Conservation (phyloP, 2,329 filamentous ascomycete genomes). For the Colletotrichum sp. region DNA sequence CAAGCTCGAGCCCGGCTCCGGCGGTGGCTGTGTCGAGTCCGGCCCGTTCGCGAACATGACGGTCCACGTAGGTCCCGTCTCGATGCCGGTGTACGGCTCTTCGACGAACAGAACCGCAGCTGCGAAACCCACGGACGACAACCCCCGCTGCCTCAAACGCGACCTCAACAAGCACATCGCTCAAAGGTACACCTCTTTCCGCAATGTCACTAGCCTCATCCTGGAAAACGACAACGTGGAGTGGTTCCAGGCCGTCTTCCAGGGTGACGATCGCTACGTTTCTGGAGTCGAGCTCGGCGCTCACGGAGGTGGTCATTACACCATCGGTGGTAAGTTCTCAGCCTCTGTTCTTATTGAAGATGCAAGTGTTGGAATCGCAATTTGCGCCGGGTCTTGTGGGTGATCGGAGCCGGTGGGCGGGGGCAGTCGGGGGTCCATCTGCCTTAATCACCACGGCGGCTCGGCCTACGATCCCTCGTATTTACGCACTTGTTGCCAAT, state of each 20-base stretch:
- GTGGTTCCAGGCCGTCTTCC: slow-evolving; percentile 39
- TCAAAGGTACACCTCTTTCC: slow-evolving; percentile 20
- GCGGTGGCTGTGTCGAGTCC: slow-evolving; percentile 49
- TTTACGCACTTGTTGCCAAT: neutral
- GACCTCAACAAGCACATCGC: slow-evolving; percentile 31
- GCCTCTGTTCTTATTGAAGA: neutral
- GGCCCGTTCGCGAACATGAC: slow-evolving; percentile 43
- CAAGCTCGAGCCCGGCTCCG: slow-evolving; percentile 47
- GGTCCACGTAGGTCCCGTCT: slow-evolving; percentile 41
- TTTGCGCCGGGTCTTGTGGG: neutral
- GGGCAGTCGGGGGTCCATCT: neutral
- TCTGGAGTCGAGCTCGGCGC: slow-evolving; percentile 36
- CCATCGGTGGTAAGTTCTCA: slow-evolving; percentile 29
- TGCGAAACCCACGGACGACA: slow-evolving; percentile 35
- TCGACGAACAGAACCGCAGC: neutral
- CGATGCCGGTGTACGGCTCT: slow-evolving; percentile 14
- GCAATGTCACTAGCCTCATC: slow-evolving; percentile 33
- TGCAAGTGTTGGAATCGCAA: neutral
- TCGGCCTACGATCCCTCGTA: neutral
- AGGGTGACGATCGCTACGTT: slow-evolving; percentile 34
- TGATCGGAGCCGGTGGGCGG: neutral
- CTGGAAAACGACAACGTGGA: slow-evolving; percentile 22
- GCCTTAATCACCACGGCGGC: neutral
- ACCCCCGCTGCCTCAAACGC: slow-evolving; percentile 47
- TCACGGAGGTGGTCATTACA: slow-evolving; percentile 45